A percentile compares a stretch with the other conserved stretches of the same genome.
Conservation (phyloP, 306 rosid species). For the Herpetospermum pedunculosum region DNA sequence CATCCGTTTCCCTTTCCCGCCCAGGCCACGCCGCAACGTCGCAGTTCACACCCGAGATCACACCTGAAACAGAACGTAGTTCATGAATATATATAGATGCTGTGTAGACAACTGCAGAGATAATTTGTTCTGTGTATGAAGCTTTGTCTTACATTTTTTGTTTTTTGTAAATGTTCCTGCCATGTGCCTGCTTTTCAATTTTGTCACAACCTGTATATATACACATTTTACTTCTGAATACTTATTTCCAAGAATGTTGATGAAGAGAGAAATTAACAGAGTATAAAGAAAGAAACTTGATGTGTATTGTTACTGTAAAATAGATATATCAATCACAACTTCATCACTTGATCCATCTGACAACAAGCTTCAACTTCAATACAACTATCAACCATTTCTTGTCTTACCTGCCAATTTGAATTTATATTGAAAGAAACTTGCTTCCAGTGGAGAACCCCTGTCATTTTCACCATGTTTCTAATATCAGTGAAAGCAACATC, state of each 20-base stretch:
- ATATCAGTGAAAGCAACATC: conserved; percentile 1
- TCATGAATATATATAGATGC: neutral
- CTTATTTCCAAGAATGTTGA: neutral
- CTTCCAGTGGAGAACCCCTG: conserved; percentile 98
- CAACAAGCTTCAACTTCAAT: neutral
- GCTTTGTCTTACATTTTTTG: conserved; percentile 69
- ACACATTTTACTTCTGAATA: conserved; percentile 15
- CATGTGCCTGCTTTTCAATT: conserved; percentile 89
- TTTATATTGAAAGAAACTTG: conserved; percentile 71
- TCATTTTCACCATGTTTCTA: conserved; percentile 17
- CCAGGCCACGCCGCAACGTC: conserved; percentile 63
- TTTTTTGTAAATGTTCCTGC: conserved; percentile 80
- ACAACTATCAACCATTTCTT: neutral
- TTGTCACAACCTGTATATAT: conserved; percentile 63
- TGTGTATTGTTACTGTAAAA: neutral
- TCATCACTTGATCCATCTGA: neutral
- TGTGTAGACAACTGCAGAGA: conserved; percentile 2
- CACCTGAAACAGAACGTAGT: conserved; percentile 34
- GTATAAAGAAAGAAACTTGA: neutral
- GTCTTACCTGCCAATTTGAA: conserved; percentile 72
- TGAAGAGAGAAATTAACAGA: neutral
- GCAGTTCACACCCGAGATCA: conserved; percentile 54
- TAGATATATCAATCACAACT: neutral
- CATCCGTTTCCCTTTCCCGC: conserved; percentile 41
- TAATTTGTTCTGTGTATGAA: neutral